Base-by-base conservation (phyloP, 1,284 basidiomycete genomes). In the Ceratobasidium sp. region DNA sequence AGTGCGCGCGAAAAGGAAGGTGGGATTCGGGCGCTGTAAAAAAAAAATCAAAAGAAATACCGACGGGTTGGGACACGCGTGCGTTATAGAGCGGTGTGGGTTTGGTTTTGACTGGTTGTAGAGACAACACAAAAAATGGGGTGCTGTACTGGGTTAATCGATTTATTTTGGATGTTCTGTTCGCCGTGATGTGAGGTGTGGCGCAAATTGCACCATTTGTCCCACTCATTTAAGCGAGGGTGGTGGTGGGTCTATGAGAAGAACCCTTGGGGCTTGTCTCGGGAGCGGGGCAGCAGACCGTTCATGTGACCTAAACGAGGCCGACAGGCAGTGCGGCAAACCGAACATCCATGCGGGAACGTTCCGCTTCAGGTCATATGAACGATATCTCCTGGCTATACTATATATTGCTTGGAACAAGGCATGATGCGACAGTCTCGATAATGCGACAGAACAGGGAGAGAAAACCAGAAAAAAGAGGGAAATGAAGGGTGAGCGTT, bases 191-290 rank as follows among this genome's bases (percentile, higher is more conserved):
- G n/a, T n/a, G n/a, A n/a, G n/a, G n/a, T n/a, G n/a, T n/a, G n/a
- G n/a, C n/a, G n/a, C n/a, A n/a, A n/a, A n/a, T n/a, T n/a, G n/a
- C n/a, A n/a, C n/a, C n/a, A n/a, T n/a, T n/a, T n/a, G n/a, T n/a
- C n/a, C n/a, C n/a, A n/a, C n/a, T n/a, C n/a, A n/a, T 26, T 17
- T 62, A 62, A 64, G 61, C 61, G 61, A 64, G 61, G 59, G 59
- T 13, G 61, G 38, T 42, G 15, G 42, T 7, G 57, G 13, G 13
- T 33, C 57, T n/a, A n/a, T n/a, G n/a, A n/a, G n/a, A n/a, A n/a
- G n/a, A 3, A 26, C 26, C 3, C 4, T 2, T 23, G 26, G 26
- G 54, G 26, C 20, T 56, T 23, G 57, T 5, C 28, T 56, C n/a
- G 52, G 26, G 5, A 42, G 61, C 13, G 23, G 33, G 15, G 54